These are phyloP conservation scores for Cystobasidium sp. DNA, from an alignment of 1,284 basidiomycete genomes.

Conservation along the genomic window DNA sequence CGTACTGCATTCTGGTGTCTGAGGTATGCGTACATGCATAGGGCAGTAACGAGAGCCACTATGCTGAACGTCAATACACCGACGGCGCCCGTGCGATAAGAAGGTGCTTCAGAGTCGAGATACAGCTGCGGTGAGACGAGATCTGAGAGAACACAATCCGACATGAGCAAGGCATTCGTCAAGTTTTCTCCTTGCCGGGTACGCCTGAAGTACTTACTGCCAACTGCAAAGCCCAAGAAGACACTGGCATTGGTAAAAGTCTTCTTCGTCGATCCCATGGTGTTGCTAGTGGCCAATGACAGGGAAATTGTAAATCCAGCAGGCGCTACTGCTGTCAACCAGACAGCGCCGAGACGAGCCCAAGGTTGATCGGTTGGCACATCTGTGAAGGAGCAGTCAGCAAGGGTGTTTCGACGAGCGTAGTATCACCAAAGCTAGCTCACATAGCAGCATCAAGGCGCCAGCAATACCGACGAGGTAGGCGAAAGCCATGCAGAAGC, in stretches of 20 bases:
- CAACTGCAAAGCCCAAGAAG: constrained; percentile 21
- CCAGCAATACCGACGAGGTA: constrained; percentile 13
- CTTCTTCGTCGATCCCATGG: constrained; percentile 27
- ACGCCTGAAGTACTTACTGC: not conserved
- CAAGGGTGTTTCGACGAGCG: too few species aligned
- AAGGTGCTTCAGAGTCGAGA: not conserved
- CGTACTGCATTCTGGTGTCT: not conserved
- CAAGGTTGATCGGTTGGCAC: not conserved
- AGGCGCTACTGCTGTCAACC: constrained; percentile 11
- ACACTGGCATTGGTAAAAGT: constrained; percentile 5
- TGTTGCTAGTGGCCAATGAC: constrained; percentile 19
- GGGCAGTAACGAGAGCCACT: not conserved
- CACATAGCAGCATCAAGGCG: constrained; percentile 7
- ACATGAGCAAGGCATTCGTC: not conserved
- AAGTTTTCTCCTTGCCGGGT: not conserved
- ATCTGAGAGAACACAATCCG: not conserved
- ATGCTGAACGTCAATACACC: not conserved
- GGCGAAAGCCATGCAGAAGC: constrained; percentile 16
- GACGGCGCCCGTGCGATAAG: not conserved
- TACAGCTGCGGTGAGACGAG: constrained; percentile 14
- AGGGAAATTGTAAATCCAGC: constrained; percentile 10
- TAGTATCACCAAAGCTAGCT: not conserved
- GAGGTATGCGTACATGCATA: not conserved
- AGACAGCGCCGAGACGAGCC: constrained; percentile 5
- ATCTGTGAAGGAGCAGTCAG: not conserved